These are phyloP conservation scores for Chlamydomonas asymmetrica DNA, from an alignment of 139 green algal genomes.

Conservation along the genomic window DNA sequence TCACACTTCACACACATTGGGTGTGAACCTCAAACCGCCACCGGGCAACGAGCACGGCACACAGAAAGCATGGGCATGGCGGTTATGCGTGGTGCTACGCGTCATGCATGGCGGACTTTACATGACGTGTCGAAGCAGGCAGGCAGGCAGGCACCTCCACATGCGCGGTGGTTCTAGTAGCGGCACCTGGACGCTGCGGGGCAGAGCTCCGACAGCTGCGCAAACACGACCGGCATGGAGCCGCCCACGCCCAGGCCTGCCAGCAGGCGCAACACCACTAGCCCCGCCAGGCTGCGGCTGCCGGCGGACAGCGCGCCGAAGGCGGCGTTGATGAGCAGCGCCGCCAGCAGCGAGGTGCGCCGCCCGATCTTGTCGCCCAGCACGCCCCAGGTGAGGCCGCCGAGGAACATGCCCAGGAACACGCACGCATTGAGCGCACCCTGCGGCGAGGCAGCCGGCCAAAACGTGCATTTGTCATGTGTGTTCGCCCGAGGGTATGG, in stretches of 20 bases:
- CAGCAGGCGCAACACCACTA: constrained; percentile 28
- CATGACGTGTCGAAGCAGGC: too few relatives aligned
- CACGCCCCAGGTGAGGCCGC: constrained; percentile 42
- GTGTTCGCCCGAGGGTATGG: too few relatives aligned
- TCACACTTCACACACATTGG: too few relatives aligned
- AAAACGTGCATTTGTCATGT: too few relatives aligned
- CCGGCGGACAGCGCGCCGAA: constrained; percentile 44
- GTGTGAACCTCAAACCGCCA: too few relatives aligned
- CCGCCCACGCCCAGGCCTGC: constrained; percentile 49
- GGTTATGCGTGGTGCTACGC: too few relatives aligned
- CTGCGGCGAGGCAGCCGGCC: not conserved
- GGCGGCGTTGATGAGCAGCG: constrained; percentile 31
- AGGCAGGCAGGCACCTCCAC: too few relatives aligned
- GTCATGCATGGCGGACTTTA: too few relatives aligned
- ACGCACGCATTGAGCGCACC: constrained; percentile 43
- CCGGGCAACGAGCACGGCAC: too few relatives aligned
- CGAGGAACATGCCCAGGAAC: constrained; percentile 46
- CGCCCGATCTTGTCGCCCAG: constrained; percentile 45
- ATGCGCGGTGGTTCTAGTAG: too few relatives aligned
- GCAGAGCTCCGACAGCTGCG: constrained; percentile 47
- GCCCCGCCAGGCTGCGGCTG: constrained; percentile 3
- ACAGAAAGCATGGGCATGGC: too few relatives aligned
- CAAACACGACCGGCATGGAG: constrained; percentile 52
- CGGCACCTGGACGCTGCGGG: too few relatives aligned
- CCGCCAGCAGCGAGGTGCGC: constrained; percentile 21